These are phyloP conservation scores for Taphrina confusa DNA, from an alignment of 1,139 yeast species.

Conservation along the genomic window DNA sequence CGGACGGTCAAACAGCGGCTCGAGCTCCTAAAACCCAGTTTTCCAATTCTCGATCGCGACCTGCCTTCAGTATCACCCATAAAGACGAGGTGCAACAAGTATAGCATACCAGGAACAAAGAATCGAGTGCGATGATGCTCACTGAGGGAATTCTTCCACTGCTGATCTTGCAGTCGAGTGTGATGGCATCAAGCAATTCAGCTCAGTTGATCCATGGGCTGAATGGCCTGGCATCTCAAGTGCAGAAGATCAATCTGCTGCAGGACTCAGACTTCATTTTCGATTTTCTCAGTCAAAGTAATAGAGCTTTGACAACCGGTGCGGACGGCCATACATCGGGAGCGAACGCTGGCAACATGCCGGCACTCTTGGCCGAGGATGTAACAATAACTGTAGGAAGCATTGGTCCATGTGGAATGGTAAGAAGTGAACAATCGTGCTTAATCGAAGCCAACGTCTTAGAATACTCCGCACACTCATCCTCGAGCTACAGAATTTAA, in stretches of 20 bases:
- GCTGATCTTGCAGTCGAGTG: too few relatives aligned
- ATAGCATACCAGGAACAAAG: too few relatives aligned
- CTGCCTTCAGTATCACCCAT: too few relatives aligned
- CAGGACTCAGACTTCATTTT: slow-evolving; percentile 5
- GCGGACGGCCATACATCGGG: slow-evolving; percentile 3
- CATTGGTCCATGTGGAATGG: slow-evolving; percentile 10
- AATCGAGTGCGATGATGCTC: too few relatives aligned
- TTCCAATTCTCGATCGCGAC: too few relatives aligned
- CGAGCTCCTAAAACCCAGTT: too few relatives aligned
- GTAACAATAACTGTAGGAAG: background rate
- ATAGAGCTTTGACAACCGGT: background rate
- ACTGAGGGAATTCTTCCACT: too few relatives aligned
- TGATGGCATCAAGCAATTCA: background rate
- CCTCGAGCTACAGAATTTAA: slow-evolving; percentile 1
- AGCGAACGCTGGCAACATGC: background rate
- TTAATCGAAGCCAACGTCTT: background rate
- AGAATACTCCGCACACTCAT: slow-evolving; percentile 12
- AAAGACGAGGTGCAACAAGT: too few relatives aligned
- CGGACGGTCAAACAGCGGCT: too few relatives aligned
- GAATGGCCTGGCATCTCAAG: background rate
- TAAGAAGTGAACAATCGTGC: too few relatives aligned
- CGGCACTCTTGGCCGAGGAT: background rate
- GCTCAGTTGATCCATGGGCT: background rate
- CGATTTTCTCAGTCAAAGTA: background rate
- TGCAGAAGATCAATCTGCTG: background rate